These are phyloP conservation scores for Penicillium egyptiacum DNA, from an alignment of 495 filamentous ascomycete genomes.

Conservation along the genomic window DNA sequence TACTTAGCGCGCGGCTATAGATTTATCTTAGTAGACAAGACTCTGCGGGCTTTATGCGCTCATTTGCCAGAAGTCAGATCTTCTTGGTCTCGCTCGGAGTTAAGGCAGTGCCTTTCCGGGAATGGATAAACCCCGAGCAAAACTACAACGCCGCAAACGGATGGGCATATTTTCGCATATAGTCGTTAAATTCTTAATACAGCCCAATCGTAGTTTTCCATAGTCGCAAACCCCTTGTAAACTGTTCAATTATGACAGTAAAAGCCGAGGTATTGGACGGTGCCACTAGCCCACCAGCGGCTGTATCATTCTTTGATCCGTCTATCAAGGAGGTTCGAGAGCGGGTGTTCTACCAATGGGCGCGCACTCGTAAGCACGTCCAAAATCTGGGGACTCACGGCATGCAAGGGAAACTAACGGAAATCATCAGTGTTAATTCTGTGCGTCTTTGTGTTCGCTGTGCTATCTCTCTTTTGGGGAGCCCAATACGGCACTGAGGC, in stretches of 20 bases:
- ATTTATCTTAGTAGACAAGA: neutral
- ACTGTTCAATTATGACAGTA: neutral
- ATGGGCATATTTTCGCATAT: neutral
- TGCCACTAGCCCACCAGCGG: constrained; percentile 31
- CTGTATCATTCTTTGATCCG: constrained; percentile 54
- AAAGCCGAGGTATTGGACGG: constrained; percentile 8
- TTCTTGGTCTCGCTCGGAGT: neutral
- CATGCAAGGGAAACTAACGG: constrained; percentile 1
- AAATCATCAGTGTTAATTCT: constrained; percentile 50
- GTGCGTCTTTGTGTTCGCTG: constrained; percentile 50
- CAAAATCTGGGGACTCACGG: neutral
- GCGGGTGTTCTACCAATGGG: constrained; percentile 42
- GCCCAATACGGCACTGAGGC: constrained; percentile 51
- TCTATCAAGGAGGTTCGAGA: constrained; percentile 47
- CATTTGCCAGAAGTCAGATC: neutral
- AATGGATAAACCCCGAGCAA: constrained; percentile 9
- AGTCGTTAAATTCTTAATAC: neutral
- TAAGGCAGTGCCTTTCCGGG: constrained; percentile 10
- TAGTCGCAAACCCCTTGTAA: neutral
- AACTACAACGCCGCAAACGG: constrained; percentile 15
- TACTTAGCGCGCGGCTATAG: neutral
- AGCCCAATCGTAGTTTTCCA: neutral
- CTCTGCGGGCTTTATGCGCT: neutral
- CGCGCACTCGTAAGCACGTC: constrained; percentile 27
- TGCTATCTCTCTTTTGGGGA: constrained; percentile 63